phyloP scores from a whole-genome alignment of 176 grass and related monocot species.

The Canna indica region DNA sequence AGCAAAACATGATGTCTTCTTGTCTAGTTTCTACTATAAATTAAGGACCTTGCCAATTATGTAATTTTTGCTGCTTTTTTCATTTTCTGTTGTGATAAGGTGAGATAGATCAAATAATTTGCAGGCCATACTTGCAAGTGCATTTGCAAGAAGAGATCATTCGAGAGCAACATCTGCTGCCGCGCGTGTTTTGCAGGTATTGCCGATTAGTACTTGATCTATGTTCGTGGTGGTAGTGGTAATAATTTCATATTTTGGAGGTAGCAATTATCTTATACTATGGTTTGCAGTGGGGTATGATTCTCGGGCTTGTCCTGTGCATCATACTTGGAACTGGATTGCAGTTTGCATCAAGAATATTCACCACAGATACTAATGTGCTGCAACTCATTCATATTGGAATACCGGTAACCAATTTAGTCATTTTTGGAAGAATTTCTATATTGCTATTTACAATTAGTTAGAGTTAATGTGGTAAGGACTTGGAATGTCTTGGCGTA shows the following conservation, averaged over 20 bases:
- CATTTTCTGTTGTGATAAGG: neutral
- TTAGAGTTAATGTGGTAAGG: neutral
- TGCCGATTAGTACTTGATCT: neutral
- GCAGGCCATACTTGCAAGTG: conserved; percentile 80
- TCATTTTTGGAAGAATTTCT: neutral
- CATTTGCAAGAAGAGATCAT: conserved; percentile 65
- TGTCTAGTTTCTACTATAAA: neutral
- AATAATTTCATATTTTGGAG: neutral
- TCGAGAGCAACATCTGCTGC: conserved; percentile 39
- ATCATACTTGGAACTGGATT: conserved; percentile 57
- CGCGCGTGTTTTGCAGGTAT: conserved; percentile 73
- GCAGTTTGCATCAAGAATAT: conserved; percentile 57
- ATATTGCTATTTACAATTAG: neutral
- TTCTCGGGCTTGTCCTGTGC: conserved; percentile 54
- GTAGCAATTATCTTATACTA: neutral
- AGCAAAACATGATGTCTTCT: neutral
- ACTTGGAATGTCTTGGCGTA: neutral
- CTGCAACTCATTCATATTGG: conserved; percentile 52
- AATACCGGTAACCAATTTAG: conserved; percentile 49
- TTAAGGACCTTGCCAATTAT: neutral
- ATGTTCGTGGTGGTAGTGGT: neutral
- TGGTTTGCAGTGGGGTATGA: conserved; percentile 45
- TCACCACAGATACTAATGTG: conserved; percentile 51
- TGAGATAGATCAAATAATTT: conserved; percentile 6
- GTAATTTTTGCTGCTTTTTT: neutral